Evolutionary conservation across 805 yeast species (phyloP), one percentile per base, ranked within the genome.

Genomic region (Zygotorulaspora danielsina): DNA sequence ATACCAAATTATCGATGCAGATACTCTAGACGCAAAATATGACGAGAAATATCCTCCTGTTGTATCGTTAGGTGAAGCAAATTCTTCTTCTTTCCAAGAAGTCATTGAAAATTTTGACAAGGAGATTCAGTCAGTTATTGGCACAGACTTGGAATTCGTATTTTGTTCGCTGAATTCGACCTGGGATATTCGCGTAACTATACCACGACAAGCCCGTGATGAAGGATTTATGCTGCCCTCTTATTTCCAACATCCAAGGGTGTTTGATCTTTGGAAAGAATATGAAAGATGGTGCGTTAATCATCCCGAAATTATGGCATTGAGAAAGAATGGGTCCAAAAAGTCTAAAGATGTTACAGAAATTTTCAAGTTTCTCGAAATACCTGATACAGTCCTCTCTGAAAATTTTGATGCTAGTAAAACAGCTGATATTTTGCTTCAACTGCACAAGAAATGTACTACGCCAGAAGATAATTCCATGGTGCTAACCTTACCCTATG

Each of bases 201-300:
- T 89, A 24, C 82, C 84, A 9, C 72, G 94, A 34, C 95, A 87
- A 58, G 85, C 95, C 6, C 70, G 86, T 28, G 95, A 85, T 55
- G 78, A 82, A 56, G 73, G 76, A 8, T 79, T 83, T 41, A 73
- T 70, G 4, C 69, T 88, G 40, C 96, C 96, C 0, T 69, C 75
- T 4, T 85, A 81, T 57, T 64, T 89, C 42, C 85, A 81, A 57
- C 80, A 81, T 48, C 84, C 96, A 2, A 70, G 79, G 31, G 72
- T 82, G 17, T 87, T 85, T 62, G 95, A 86, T 60, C 64, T 88
- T 45, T 73, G 75, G 55, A 75, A 73, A 44, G 97, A 89, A 61
- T 86, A 73, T 60, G 57, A 72, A 29, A 81, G 78, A 50, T 83
- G 87, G 84, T 84, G 81, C 59, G 65, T 70, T 4, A 77, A 77